Conservation (phyloP, 139 green algal species). For the Spirogloea muscicola region DNA sequence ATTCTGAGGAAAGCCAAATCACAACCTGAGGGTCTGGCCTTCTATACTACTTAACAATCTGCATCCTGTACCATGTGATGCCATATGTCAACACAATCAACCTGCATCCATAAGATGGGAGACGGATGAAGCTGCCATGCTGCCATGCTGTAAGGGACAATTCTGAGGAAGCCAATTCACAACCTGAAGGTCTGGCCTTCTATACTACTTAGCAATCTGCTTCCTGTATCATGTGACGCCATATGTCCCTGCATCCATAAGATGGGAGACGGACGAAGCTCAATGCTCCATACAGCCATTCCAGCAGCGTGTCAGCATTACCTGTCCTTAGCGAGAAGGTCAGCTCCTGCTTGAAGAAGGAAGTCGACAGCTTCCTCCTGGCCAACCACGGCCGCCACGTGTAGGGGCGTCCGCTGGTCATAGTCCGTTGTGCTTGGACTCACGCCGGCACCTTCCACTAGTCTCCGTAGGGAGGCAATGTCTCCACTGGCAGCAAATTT, state of each 20-base stretch:
- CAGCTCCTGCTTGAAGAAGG: neutral
- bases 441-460: neutral
- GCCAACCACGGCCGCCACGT: neutral
- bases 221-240: neutral
- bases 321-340: neutral
- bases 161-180: no score
- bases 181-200: neutral
- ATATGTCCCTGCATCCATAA: neutral
- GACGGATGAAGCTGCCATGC: neutral
- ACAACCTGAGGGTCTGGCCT: neutral
- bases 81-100: neutral
- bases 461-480: neutral
- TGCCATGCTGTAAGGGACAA: no score
- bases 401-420: conserved; percentile 11
- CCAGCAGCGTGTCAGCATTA: neutral
- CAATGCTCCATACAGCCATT: neutral
- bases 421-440: conserved; percentile 1
- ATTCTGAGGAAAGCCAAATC: no score
- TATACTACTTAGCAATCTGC: no score
- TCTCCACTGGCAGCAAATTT: neutral
- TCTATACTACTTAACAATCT: no score
- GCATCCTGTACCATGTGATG: no score
- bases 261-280: neutral
- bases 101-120: neutral
- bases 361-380: neutral